phyloP scores from a whole-genome alignment of 2,329 filamentous ascomycete genomes.

The Hawksworthiomyces lignivorus region DNA sequence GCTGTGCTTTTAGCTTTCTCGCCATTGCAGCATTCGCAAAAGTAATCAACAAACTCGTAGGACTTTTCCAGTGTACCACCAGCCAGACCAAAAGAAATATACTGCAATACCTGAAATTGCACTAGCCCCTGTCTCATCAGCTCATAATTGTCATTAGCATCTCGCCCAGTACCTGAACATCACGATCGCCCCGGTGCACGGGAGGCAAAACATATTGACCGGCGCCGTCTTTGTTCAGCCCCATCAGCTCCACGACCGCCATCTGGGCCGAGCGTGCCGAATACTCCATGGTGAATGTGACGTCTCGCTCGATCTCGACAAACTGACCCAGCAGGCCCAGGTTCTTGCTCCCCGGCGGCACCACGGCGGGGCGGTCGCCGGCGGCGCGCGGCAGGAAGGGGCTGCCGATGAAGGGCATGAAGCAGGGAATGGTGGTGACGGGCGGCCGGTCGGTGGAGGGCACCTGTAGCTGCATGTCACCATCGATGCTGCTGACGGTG shows the following conservation, averaged over 20 bases:
- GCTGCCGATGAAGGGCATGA: slow-evolving; percentile 28
- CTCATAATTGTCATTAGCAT: slow-evolving; percentile 18
- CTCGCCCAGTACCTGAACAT: slow-evolving; percentile 17
- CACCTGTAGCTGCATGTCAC: no score
- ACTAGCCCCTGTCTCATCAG: no score
- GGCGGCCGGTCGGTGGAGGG: no score
- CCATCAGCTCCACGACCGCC: slow-evolving; percentile 32
- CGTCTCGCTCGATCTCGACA: slow-evolving; percentile 28
- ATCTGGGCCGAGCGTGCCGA: slow-evolving; percentile 37
- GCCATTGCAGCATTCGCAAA: no score
- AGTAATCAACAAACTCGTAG: no score
- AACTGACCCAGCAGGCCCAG: slow-evolving; percentile 30
- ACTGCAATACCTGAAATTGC: no score
- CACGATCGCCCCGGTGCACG: slow-evolving; percentile 19
- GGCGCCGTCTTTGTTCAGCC: slow-evolving; percentile 15
- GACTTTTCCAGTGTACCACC: no score
- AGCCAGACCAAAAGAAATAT: no score
- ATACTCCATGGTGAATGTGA: slow-evolving; percentile 28
- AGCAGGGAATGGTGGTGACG: slow-evolving; percentile 25
- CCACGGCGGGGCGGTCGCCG: slow-evolving; percentile 26
- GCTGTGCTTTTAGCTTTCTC: no score
- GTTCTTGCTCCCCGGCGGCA: slow-evolving; percentile 25
- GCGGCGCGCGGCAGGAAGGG: slow-evolving; percentile 23
- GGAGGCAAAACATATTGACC: slow-evolving; percentile 11
- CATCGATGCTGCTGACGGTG: no score